Base-by-base conservation (phyloP, 805 yeast genomes). In the Scheffersomyces coipomensis region DNA sequence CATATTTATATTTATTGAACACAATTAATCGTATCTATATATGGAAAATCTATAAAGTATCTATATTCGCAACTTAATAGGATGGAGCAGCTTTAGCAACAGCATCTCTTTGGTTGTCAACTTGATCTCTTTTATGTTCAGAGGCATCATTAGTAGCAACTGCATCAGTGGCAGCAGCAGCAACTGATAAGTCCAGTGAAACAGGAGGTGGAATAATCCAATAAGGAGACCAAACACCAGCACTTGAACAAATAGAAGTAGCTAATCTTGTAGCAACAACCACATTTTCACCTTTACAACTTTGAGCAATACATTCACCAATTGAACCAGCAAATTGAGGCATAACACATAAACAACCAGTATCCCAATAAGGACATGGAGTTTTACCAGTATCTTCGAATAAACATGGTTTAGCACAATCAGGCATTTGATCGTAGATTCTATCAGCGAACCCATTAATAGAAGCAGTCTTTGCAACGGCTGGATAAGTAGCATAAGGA, bases 381-480 rank as follows among this genome's bases (percentile, higher is more conserved):
- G 30, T 27, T 5, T 5, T 15, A 6, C 30, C 18, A 15, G 30
- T 27, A 18, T 15, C 15, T 15, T 27, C 6, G 17, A 27, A n/a
- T 18, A 63, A 58, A 53, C 78, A 72, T 3, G 52, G 45, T 38
- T 54, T 43, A 29, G 77, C 78, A 53, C 77, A 73, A 1, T 49
- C 33, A 19, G 78, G 77, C 19, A 71, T 52, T 5, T 46, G 38
- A 19, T 45, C 47, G 40, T 57, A 60, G 37, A 73, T 62, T 8
- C 70, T 71, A 50, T 73, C 78, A 16, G 77, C 76, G 41, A 73
- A 72, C 0, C 78, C 78, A 43, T 73, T 73, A 38, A 70, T 59
- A 23, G 66, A 46, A 25, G 76, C 76, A 18, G 76, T 67, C 43
- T 71, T 53, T 11, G 76, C 69, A 19, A 73, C 76, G 9, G 51